phyloP scores from a whole-genome alignment of 177 flowering plant genomes.

The Vitis hybrid region DNA sequence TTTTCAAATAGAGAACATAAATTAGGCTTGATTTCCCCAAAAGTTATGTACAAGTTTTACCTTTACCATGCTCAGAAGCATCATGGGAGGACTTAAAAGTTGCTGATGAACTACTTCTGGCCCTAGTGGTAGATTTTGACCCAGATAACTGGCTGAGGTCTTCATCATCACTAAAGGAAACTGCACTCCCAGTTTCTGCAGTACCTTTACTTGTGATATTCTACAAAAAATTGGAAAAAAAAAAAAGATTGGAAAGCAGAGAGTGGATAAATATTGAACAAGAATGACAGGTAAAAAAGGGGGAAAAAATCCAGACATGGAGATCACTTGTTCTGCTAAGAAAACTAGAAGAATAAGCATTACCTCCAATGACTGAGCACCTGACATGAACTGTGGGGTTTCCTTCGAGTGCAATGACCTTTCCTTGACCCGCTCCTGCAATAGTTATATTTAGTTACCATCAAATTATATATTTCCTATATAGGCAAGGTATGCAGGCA shows the following conservation, averaged over 20 bases:
- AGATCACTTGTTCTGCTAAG: neutral
- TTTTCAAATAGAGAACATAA: no score
- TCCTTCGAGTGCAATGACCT: no score
- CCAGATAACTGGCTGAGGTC: slow-evolving; percentile 17
- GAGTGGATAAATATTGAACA: no score
- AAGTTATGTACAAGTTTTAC: no score
- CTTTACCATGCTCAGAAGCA: no score
- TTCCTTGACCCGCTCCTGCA: slow-evolving; percentile 60
- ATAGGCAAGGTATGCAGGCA: no score
- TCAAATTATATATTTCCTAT: no score
- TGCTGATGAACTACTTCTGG: no score
- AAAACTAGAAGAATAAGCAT: neutral
- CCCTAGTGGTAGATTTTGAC: no score
- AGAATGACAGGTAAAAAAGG: neutral
- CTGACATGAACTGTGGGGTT: no score
- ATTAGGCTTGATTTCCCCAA: no score
- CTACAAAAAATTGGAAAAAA: slow-evolving; percentile 31
- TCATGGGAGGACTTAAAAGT: no score
- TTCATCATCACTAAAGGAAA: slow-evolving; percentile 93
- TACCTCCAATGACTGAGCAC: slow-evolving; percentile 26
- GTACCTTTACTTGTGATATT: slow-evolving; percentile 45
- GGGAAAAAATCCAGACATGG: neutral
- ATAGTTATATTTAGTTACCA: neutral
- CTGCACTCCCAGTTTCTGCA: slow-evolving; percentile 35
- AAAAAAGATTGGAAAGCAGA: slow-evolving; percentile 1